Conservation (phyloP, 805 yeast species). For the Metschnikowia bowlesiae region DNA sequence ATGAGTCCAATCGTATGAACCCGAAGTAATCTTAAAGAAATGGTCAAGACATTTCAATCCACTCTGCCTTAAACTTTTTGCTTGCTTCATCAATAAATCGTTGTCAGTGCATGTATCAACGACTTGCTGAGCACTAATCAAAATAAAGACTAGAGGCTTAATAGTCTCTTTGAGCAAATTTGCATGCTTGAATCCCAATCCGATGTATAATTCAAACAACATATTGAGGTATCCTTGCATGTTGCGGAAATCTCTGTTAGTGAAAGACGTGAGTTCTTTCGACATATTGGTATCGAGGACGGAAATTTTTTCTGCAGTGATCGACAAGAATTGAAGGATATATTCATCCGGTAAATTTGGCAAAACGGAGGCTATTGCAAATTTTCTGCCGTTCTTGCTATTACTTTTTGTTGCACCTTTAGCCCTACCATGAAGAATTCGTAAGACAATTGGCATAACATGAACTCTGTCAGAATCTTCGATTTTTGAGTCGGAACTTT, state of each 20-base stretch:
- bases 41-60: conserved; percentile 63
- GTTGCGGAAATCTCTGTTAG: conserved; percentile 38
- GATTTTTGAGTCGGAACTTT: conserved; percentile 47
- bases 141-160: conserved; percentile 52
- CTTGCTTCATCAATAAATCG: conserved; percentile 36
- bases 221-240: conserved; percentile 64
- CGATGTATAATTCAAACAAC: conserved; percentile 49
- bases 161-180: conserved; percentile 47
- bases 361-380: conserved; percentile 61
- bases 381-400: conserved; percentile 65
- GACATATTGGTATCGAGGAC: conserved; percentile 5
- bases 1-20: conserved; percentile 49
- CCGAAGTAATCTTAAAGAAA: conserved; percentile 52
- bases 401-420: conserved; percentile 66
- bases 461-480: conserved; percentile 55
- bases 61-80: conserved; percentile 57
- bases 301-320: conserved; percentile 56
- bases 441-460: conserved; percentile 67
- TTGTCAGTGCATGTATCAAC: conserved; percentile 21
- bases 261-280: neutral
- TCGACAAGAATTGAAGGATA: conserved; percentile 54
- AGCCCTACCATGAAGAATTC: conserved; percentile 84
- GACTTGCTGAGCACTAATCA: conserved; percentile 49
- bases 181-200: conserved; percentile 56
- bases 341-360: conserved; percentile 52